Conservation (phyloP, 345 rosid genomes). For the Xanthoceras sorbifolium region DNA sequence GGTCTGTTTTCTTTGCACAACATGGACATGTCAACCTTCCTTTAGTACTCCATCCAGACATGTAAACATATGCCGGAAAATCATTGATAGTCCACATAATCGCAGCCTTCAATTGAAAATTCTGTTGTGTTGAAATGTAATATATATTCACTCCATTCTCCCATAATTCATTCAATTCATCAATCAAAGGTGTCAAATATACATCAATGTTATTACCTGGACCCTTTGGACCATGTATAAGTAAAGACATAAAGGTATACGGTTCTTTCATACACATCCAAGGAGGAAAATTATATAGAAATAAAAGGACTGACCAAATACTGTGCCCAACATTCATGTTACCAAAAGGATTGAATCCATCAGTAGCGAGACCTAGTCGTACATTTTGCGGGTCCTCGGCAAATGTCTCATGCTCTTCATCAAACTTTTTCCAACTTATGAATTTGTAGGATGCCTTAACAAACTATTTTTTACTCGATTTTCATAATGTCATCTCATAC, state of each 20-base stretch:
- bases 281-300: no score
- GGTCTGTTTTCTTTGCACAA: neutral
- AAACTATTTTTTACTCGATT: neutral
- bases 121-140: neutral
- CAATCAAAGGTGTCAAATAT: neutral
- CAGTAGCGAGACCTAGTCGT: neutral
- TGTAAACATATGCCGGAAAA: neutral
- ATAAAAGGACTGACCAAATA: neutral
- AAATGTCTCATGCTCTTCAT: neutral
- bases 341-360: neutral
- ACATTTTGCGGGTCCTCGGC: neutral
- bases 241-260: neutral
- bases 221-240: slow-evolving; percentile 2
- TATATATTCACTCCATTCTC: neutral
- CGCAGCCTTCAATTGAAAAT: neutral
- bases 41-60: slow-evolving; percentile 20
- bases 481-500: slow-evolving; percentile 19
- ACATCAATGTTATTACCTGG: slow-evolving; percentile 12
- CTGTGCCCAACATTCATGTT: neutral
- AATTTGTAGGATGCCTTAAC: neutral
- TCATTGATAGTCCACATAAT: slow-evolving; percentile 13
- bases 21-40: slow-evolving; percentile 3
- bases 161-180: slow-evolving; percentile 5
- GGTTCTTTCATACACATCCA: slow-evolving; percentile 1
- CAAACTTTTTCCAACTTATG: neutral